phyloP scores from a whole-genome alignment of 345 rosid species.

The Populus euphratica region DNA sequence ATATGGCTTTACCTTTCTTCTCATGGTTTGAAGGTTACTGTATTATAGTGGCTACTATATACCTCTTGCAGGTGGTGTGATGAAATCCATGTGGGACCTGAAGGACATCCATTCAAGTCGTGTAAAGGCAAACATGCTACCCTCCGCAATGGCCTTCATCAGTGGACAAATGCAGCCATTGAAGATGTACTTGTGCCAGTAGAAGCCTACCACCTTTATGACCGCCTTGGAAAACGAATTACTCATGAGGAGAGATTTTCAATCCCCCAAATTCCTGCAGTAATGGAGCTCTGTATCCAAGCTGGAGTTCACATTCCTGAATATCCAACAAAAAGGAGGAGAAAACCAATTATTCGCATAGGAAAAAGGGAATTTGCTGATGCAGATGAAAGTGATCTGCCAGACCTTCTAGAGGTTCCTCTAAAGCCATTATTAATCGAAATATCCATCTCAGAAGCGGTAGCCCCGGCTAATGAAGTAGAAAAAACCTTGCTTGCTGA shows the following conservation, averaged over 20 bases:
- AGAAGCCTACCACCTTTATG: constrained; percentile 78
- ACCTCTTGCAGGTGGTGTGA: constrained; percentile 61
- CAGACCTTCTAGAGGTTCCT: constrained; percentile 62
- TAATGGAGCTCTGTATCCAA: constrained; percentile 90
- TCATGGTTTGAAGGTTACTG: neutral
- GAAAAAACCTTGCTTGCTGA: constrained; percentile 59
- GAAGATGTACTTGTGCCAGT: constrained; percentile 67
- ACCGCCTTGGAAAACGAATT: constrained; percentile 76
- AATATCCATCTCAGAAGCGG: constrained; percentile 47
- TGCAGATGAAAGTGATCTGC: constrained; percentile 85
- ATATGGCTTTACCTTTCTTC: neutral
- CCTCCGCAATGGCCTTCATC: constrained; percentile 71
- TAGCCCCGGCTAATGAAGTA: constrained; percentile 51
- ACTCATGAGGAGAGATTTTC: constrained; percentile 77
- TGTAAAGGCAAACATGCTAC: constrained; percentile 69
- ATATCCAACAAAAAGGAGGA: constrained; percentile 73
- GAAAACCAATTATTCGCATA: constrained; percentile 79
- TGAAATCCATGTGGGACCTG: constrained; percentile 91
- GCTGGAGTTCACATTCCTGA: constrained; percentile 79
- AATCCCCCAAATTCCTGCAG: constrained; percentile 66
- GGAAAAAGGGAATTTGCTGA: constrained; percentile 75
- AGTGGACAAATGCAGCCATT: constrained; percentile 64
- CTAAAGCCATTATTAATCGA: constrained; percentile 51
- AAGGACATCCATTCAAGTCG: constrained; percentile 88
- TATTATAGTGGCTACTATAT: neutral